phyloP scores from a whole-genome alignment of 352 stramenopile species.

The Globisporangium splendens region DNA sequence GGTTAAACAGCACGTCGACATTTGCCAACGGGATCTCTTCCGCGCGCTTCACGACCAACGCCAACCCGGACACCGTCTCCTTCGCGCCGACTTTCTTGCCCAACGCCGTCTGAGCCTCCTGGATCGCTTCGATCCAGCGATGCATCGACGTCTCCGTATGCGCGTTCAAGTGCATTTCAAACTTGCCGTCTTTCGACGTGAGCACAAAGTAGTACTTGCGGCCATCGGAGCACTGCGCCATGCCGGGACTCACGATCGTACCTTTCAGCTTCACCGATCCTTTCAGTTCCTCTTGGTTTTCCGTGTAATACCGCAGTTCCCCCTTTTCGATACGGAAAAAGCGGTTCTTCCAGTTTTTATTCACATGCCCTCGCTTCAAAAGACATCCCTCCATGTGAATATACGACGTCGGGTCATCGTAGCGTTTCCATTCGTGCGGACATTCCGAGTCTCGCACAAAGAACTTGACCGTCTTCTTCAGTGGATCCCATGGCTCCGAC shows the following conservation, averaged over 20 bases:
- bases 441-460: slow-evolving; percentile 67
- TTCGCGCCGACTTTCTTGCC: slow-evolving; percentile 35
- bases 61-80: slow-evolving; percentile 57
- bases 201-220: slow-evolving; percentile 86
- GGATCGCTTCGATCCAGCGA: slow-evolving; percentile 81
- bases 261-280: slow-evolving; percentile 71
- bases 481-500: slow-evolving; percentile 68
- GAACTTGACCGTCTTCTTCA: slow-evolving; percentile 81
- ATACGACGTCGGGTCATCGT: slow-evolving; percentile 82
- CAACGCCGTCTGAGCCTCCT: slow-evolving; percentile 69
- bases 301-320: slow-evolving; percentile 79
- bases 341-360: slow-evolving; percentile 88
- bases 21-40: slow-evolving; percentile 76
- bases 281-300: slow-evolving; percentile 72
- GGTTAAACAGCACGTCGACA: slow-evolving; percentile 57
- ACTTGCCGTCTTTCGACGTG: slow-evolving; percentile 74
- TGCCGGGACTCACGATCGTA: slow-evolving; percentile 79
- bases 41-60: slow-evolving; percentile 68
- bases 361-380: slow-evolving; percentile 77
- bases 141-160: slow-evolving; percentile 84
- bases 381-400: slow-evolving; percentile 86
- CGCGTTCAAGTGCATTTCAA: slow-evolving; percentile 84
- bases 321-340: slow-evolving; percentile 86
- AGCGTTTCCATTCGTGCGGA: slow-evolving; percentile 82
- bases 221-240: slow-evolving; percentile 76